Base-by-base conservation (phyloP, 1,139 yeast species). In the Hemisphaericaspora subhashii region DNA sequence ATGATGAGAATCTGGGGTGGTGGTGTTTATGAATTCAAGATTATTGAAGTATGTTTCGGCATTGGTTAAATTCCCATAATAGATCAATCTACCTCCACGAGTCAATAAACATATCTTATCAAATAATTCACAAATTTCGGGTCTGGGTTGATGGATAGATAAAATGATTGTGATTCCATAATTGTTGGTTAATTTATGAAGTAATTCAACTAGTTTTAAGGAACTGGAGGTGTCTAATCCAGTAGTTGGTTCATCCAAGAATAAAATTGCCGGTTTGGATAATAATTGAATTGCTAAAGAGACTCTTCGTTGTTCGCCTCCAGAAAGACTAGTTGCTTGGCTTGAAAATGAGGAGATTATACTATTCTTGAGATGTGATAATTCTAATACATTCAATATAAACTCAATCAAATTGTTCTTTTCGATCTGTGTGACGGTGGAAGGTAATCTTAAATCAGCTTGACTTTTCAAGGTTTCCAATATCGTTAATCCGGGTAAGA, bases 171-270 rank as follows among this genome's bases (percentile, higher is more conserved):
- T 83, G 39, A 87, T 72, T 1, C 89, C 88, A 37, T 50, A 56
- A 40, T 69, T 73, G 0, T 62, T 60, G 6, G 62, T 53, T 22
- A 70, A 60, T 42, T 74, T 70, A 47, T 75, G 76, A 42, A 86
- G 68, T 0, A 86, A 77, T 39, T 70, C 64, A 14, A 85, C 74
- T 29, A 86, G 64, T 42, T 79, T 62, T 47, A 68, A 75, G 0
- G 94, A 88, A n/a, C 86, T 79, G 40, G 79, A 78, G 3, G 92
- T 82, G 55, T 86, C 95, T 23, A 86, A 62, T 0, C 95, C 95
- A 0, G 95, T 85, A 0, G 95, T 86, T 2, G 95, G 94, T 52
- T 86, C 95, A 55, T 86, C 95, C 33, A 86, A 60, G 50, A 85
- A 85, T 45, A 86, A 58, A 3, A 86, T 64, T 0, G 87, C 77